Evolutionary conservation across 2,329 filamentous ascomycete species (phyloP).

Genomic region (Fusarium concolor): DNA sequence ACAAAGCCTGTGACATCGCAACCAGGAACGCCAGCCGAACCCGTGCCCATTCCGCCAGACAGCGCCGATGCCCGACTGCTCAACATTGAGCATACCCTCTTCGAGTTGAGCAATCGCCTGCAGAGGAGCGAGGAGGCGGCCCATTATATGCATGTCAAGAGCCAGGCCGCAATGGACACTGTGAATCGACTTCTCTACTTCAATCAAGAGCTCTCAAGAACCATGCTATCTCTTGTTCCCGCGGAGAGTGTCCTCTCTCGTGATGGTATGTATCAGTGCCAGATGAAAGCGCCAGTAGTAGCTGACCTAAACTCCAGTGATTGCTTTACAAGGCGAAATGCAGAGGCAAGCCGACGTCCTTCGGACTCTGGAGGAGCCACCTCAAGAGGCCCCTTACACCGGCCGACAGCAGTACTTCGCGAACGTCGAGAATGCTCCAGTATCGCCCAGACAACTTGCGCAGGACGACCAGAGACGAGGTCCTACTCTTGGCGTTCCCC

Average conservation of each 20-base stretch:
- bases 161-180: slow-evolving; percentile 84
- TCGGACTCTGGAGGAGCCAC: slow-evolving; percentile 70
- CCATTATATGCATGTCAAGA: slow-evolving; percentile 81
- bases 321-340: slow-evolving; percentile 68
- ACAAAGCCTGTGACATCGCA: slow-evolving; percentile 82
- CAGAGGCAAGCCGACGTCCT: slow-evolving; percentile 70
- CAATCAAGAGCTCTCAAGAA: slow-evolving; percentile 85
- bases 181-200: slow-evolving; percentile 78
- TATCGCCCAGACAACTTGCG: slow-evolving; percentile 88
- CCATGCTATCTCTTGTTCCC: slow-evolving; percentile 78
- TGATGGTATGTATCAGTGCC: slow-evolving; percentile 72
- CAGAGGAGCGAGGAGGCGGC: slow-evolving; percentile 86
- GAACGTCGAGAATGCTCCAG: slow-evolving; percentile 77
- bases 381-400: slow-evolving; percentile 73
- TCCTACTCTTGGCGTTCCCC: slow-evolving; percentile 72
- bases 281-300: slow-evolving; percentile 5
- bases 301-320: slow-evolving; percentile 55
- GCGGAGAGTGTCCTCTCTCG: slow-evolving; percentile 82
- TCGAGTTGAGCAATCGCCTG: slow-evolving; percentile 81
- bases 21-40: slow-evolving; percentile 85
- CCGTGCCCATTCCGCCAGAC: slow-evolving; percentile 77
- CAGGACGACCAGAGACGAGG: slow-evolving; percentile 86
- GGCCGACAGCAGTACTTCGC: slow-evolving; percentile 75
- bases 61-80: slow-evolving; percentile 79
- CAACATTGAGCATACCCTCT: slow-evolving; percentile 83